A percentile compares a stretch with the other conserved stretches of the same genome.
These are phyloP conservation scores for Moesziomyces antarcticus DNA, from an alignment of 1,284 basidiomycete species.

Conservation along the genomic window DNA sequence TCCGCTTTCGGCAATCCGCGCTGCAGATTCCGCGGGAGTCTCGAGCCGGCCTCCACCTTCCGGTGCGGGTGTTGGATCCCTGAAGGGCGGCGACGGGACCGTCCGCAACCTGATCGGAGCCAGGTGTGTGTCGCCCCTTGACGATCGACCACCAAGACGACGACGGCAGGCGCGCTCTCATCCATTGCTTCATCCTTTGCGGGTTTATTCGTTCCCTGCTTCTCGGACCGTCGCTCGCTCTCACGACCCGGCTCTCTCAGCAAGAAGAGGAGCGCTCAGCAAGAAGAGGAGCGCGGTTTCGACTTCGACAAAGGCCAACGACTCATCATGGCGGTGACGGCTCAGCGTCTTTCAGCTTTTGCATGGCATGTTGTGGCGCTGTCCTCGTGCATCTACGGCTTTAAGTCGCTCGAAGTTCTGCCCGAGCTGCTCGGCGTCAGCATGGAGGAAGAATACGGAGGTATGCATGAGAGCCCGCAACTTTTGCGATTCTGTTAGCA, in stretches of 20 bases:
- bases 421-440: conserved; percentile 17
- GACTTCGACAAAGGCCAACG: neutral
- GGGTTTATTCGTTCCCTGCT: too few relatives aligned
- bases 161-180: neutral
- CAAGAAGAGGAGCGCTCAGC: neutral
- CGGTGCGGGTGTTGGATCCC: neutral
- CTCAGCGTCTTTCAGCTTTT: conserved; percentile 5
- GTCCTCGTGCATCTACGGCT: conserved; percentile 34
- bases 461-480: conserved; percentile 2
- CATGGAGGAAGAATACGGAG: conserved; percentile 30
- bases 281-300: neutral
- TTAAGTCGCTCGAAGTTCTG: conserved; percentile 22
- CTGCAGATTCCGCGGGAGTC: neutral
- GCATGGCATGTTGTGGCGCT: conserved; percentile 31
- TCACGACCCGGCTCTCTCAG: neutral
- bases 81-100: too few relatives aligned
- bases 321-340: conserved; percentile 8
- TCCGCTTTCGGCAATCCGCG: neutral
- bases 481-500: neutral
- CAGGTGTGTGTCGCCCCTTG: neutral
- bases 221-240: neutral
- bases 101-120: too few relatives aligned
- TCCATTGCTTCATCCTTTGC: neutral
- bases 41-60: neutral
- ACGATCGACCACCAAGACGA: neutral